Evolutionary conservation across 1,284 basidiomycete genomes (phyloP).

Genomic region (Ceratobasidium theobromae): DNA sequence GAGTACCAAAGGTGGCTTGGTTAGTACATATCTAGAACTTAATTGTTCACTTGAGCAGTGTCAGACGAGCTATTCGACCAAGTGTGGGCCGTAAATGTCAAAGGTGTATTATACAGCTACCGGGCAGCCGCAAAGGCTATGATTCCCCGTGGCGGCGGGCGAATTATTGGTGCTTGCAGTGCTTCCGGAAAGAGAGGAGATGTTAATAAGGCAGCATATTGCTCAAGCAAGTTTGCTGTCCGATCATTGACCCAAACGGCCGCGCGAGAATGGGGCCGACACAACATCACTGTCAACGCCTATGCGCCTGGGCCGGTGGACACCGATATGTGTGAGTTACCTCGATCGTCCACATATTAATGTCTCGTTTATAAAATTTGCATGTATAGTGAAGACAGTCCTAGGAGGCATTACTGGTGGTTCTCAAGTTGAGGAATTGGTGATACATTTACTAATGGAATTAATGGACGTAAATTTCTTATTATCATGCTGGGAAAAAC

Average conservation of each 20-base stretch:
- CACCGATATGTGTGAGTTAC: constrained; percentile 38
- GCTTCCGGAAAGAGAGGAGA: constrained; percentile 27
- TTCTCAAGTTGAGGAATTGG: neutral
- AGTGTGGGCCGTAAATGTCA: constrained; percentile 37
- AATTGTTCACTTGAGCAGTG: neutral
- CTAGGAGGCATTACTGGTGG: constrained; percentile 4
- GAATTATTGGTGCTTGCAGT: constrained; percentile 38
- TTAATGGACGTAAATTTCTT: neutral
- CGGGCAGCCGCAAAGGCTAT: constrained; percentile 40
- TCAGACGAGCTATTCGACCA: constrained; percentile 35
- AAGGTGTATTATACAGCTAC: constrained; percentile 39
- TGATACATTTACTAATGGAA: too few species aligned
- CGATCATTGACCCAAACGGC: constrained; percentile 38
- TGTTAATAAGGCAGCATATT: constrained; percentile 22
- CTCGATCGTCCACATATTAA: neutral
- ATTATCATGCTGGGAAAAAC: neutral
- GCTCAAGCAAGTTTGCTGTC: constrained; percentile 39
- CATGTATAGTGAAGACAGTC: constrained; percentile 7
- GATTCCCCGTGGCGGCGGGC: constrained; percentile 40
- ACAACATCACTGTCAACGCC: constrained; percentile 40
- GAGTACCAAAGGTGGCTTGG: neutral
- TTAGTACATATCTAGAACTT: neutral
- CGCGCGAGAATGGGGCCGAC: constrained; percentile 37
- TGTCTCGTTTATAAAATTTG: neutral
- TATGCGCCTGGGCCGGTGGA: constrained; percentile 39